Percentiles rank a stretch among this genome's conserved stretches.
phyloP scores from a whole-genome alignment of 192 early-diverging fungal species.

The Coemansia sp. region DNA sequence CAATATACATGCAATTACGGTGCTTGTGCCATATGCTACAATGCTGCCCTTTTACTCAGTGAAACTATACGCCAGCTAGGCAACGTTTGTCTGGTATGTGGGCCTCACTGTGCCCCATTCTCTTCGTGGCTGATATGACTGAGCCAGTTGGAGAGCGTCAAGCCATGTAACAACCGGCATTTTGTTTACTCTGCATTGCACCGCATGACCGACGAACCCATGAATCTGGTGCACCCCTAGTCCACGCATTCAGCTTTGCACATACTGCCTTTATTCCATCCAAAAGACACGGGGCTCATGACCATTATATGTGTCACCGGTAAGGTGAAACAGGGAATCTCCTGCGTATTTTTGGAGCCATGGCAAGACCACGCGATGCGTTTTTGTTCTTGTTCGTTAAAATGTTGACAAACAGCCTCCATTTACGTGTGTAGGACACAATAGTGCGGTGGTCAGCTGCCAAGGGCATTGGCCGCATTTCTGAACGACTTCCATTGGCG shows the following conservation, averaged over 20 bases:
- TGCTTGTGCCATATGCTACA: neutral
- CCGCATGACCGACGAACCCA: slow-evolving; percentile 3
- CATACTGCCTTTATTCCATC: neutral
- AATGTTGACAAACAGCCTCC: neutral
- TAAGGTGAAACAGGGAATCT: neutral
- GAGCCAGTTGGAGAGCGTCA: neutral
- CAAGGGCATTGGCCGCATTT: slow-evolving; percentile 91
- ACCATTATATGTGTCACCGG: neutral
- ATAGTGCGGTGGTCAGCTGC: slow-evolving; percentile 98
- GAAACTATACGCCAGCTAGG: neutral
- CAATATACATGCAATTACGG: neutral
- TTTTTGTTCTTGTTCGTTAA: neutral
- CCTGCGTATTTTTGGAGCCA: neutral
- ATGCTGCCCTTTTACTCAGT: neutral
- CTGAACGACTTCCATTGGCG: slow-evolving; percentile 73
- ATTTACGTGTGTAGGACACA: slow-evolving; percentile 59
- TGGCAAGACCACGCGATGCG: neutral
- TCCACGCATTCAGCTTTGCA: neutral
- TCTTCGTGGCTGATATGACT: slow-evolving; percentile 3
- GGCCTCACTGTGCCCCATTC: neutral
- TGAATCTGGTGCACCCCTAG: slow-evolving; percentile 4
- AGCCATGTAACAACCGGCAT: neutral
- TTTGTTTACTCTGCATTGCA: neutral
- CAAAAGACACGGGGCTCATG: neutral
- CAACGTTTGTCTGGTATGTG: neutral